These are phyloP conservation scores for Taxillus chinensis DNA, from an alignment of 164 flowering plant species.

Conservation along the genomic window DNA sequence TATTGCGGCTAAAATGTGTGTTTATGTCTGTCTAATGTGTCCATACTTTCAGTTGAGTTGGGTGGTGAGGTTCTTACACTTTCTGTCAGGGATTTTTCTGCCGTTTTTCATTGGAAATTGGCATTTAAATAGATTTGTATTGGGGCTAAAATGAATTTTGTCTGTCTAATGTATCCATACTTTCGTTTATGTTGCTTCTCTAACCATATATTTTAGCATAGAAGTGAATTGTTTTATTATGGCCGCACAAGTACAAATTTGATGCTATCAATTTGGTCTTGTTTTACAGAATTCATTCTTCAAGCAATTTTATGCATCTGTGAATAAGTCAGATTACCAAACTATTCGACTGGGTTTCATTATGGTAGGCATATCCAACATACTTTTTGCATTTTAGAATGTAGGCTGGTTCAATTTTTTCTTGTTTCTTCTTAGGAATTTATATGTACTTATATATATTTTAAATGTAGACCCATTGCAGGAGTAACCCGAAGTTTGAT, in stretches of 20 bases:
- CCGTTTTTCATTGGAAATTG: background rate
- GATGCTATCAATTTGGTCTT: background rate
- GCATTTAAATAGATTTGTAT: background rate
- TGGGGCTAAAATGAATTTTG: background rate
- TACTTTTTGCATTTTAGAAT: background rate
- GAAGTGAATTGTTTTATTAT: no score
- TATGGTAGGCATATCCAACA: slow-evolving; percentile 29
- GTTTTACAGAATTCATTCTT: slow-evolving; percentile 49
- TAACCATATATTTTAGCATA: no score
- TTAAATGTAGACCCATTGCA: slow-evolving; percentile 56
- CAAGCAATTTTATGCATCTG: slow-evolving; percentile 79
- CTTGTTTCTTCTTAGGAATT: background rate
- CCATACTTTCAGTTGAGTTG: slow-evolving; percentile 22
- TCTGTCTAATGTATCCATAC: background rate
- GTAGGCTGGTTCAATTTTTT: background rate
- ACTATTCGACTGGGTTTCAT: slow-evolving; percentile 76
- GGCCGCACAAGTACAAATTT: background rate
- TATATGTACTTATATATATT: background rate
- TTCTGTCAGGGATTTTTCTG: background rate
- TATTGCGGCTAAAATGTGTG: background rate
- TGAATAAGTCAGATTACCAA: slow-evolving; percentile 63
- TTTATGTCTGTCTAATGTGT: background rate
- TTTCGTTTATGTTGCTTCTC: slow-evolving; percentile 23
- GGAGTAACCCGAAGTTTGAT: slow-evolving; percentile 49
- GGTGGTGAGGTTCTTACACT: slow-evolving; percentile 41